Evolutionary conservation across 2,329 filamentous ascomycete genomes (phyloP).

Genomic region (Botrytis aclada): DNA sequence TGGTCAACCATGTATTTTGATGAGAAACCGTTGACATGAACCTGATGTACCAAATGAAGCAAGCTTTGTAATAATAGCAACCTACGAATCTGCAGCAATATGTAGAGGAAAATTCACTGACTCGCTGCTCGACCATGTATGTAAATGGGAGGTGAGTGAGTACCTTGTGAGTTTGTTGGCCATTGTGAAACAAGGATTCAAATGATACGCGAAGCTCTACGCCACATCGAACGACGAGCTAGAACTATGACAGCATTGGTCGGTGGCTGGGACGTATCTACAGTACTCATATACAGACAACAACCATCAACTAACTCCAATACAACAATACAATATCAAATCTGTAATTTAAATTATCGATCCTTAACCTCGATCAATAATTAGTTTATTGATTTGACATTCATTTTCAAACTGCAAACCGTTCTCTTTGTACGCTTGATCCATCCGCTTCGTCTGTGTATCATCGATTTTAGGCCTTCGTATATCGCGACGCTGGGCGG

Average conservation of each 20-base stretch:
- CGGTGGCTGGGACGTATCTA: constrained; percentile 1
- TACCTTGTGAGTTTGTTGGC: not conserved
- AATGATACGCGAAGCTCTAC: not conserved
- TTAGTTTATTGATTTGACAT: not conserved
- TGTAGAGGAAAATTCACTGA: not conserved
- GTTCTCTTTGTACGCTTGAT: not conserved
- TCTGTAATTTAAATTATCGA: not conserved
- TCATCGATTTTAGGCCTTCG: not conserved
- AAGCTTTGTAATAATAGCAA: not conserved
- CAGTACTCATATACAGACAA: not conserved
- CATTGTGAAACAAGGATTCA: constrained; percentile 5
- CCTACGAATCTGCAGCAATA: not conserved
- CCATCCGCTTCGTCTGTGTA: not conserved
- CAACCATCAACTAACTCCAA: not conserved
- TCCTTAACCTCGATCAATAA: not conserved
- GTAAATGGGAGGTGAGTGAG: not conserved
- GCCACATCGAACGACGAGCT: constrained; percentile 1
- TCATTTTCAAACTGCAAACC: not conserved
- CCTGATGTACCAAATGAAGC: not conserved
- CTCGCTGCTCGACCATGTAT: not conserved
- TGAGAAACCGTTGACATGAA: not conserved
- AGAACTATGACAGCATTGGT: constrained; percentile 12
- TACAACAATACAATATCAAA: not conserved
- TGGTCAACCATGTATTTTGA: not conserved
- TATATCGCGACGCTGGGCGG: constrained; percentile 23